Base-by-base conservation (phyloP, 2,329 filamentous ascomycete species). In the Fusarium sp. region DNA sequence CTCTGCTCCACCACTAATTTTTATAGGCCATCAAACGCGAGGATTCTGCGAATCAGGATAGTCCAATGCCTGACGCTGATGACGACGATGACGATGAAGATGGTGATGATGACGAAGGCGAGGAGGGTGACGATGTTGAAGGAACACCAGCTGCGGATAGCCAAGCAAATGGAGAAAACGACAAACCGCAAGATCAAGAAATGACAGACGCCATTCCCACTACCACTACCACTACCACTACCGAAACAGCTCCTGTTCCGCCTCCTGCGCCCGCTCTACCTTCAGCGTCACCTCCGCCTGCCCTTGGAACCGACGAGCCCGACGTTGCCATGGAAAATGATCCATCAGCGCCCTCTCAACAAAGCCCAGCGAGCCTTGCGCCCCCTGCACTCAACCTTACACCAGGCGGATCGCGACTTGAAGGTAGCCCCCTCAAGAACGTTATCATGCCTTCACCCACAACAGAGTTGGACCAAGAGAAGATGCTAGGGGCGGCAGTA, bases 351-450 rank as follows among this genome's bases (percentile, higher is more conserved):
- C 51, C 58, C n/a, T 55, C 55, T 15, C 70, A 72, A 25, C 53
- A 70, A 49, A 76, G 71, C 58, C 71, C 75, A 7, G 57, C 73
- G 51, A 71, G 57, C n/a, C 67, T 76, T 29, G 69, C 73, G 3
- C 65, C 64, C 6, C 64, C 77, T 32, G 59, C 76, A 45, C 32
- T 73, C 41, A 63, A 68, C 15, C 62, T 73, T 25, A 62, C 70
- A 3, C 58, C 68, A 42, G 60, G 66, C 32, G 73, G 77, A 4
- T 74, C 76, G 1, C 76, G 69, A 59, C 65, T 77, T 4, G 82
- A 83, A 61, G 83, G 82, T 3, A 85, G 83, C 48, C 83, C 83
- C 1, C 71, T 85, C 19, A 84, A 84, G 72, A 82, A 84, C 44
- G 81, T 84, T 32, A 73, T 81, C 26, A 57, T 82, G 13, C 77